These are phyloP conservation scores for Suillus alpinus DNA, from an alignment of 768 basidiomycete genomes.

Conservation along the genomic window DNA sequence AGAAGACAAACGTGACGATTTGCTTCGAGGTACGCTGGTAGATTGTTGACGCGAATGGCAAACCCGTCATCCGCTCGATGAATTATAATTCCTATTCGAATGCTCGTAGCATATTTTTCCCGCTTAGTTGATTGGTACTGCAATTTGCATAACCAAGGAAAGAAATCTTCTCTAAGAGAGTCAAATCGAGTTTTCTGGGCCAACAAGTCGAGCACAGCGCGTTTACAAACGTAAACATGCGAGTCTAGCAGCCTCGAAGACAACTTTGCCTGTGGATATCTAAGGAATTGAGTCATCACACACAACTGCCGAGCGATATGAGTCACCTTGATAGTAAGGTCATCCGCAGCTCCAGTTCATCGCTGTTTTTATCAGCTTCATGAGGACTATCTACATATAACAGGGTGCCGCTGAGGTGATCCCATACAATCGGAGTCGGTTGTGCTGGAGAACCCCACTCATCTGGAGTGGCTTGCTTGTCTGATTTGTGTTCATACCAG, in stretches of 20 bases:
- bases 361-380: conserved; percentile 60
- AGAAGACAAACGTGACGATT: conserved; percentile 65
- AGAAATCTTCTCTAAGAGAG: conserved; percentile 84
- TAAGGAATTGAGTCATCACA: conserved; percentile 24
- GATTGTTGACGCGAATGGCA: conserved; percentile 71
- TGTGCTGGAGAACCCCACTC: conserved; percentile 60
- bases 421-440: conserved; percentile 61
- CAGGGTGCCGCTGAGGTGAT: conserved; percentile 61
- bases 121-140: conserved; percentile 68
- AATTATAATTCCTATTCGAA: conserved; percentile 64
- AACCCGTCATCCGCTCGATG: conserved; percentile 53
- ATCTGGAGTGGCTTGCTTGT: conserved; percentile 56
- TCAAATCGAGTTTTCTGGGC: conserved; percentile 68
- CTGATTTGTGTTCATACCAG: conserved; percentile 56
- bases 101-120: conserved; percentile 55
- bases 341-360: conserved; percentile 76
- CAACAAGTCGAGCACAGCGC: conserved; percentile 68
- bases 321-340: conserved; percentile 64
- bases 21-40: conserved; percentile 74
- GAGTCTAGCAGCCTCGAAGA: conserved; percentile 75
- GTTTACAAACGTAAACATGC: conserved; percentile 87
- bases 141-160: conserved; percentile 90
- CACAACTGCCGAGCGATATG: not conserved
- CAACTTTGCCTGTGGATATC: conserved; percentile 69
- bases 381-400: conserved; percentile 73